Evolutionary conservation across 257 asterid species (phyloP).

Genomic region (Oldenlandia corymbosa): DNA sequence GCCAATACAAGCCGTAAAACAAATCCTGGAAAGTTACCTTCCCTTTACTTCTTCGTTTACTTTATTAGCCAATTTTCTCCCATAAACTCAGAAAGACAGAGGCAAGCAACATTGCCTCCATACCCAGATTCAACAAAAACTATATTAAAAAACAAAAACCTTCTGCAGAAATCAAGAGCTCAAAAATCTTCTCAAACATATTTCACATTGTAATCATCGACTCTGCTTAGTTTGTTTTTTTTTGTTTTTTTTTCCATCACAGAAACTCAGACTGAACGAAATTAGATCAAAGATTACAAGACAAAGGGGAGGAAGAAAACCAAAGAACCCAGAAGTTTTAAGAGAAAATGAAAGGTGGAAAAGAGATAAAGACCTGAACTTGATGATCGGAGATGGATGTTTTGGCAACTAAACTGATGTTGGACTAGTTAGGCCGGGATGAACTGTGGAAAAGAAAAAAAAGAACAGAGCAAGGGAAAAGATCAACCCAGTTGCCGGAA

Average conservation of each 20-base stretch:
- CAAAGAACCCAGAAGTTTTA: slow-evolving; percentile 12
- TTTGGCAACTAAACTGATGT: neutral
- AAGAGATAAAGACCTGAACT: slow-evolving; percentile 15
- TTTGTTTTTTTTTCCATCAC: too few species aligned
- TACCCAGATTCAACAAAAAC: neutral
- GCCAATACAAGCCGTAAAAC: slow-evolving; percentile 21
- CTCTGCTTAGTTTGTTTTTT: neutral
- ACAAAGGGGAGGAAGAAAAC: slow-evolving; percentile 5
- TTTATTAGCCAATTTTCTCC: neutral
- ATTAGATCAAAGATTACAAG: neutral
- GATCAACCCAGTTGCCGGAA: slow-evolving; percentile 35
- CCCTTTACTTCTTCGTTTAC: slow-evolving; percentile 17
- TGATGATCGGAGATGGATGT: slow-evolving; percentile 13
- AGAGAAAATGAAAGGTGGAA: neutral
- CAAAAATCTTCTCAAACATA: neutral
- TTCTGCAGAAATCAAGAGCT: neutral
- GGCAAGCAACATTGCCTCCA: slow-evolving; percentile 4
- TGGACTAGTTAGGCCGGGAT: slow-evolving; percentile 20
- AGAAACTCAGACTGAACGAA: neutral
- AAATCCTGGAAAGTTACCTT: slow-evolving; percentile 10
- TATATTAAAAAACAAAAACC: neutral
- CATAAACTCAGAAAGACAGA: slow-evolving; percentile 11
- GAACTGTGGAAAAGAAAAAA: slow-evolving; percentile 14
- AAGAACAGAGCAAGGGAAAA: slow-evolving; percentile 24
- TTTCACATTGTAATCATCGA: neutral